Conservation (phyloP, 768 basidiomycete genomes). For the Amanita rubescens region DNA sequence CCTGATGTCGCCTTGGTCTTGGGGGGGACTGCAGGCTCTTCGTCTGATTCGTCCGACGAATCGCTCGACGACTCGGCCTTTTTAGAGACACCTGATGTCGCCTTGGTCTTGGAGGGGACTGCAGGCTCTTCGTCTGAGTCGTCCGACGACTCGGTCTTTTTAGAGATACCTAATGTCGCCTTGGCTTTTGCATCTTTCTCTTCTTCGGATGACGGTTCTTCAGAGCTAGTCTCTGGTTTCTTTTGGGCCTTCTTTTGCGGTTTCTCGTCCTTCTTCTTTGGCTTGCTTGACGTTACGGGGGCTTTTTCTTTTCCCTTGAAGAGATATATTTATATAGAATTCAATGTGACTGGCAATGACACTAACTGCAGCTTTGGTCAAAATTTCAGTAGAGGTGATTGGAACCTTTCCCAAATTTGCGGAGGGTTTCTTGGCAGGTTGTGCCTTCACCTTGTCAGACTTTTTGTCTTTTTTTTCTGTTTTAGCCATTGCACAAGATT, state of each 20-base stretch:
- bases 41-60: conserved; percentile 9
- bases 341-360: not conserved
- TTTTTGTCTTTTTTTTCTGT: conserved; percentile 41
- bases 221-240: not conserved
- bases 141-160: conserved; percentile 6
- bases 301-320: conserved; percentile 8
- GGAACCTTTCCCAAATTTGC: conserved; percentile 11
- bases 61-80: not conserved
- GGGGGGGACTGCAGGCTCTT: conserved; percentile 13
- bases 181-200: conserved; percentile 21
- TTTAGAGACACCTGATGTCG: no score
- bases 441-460: conserved; percentile 21
- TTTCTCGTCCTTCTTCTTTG: conserved; percentile 25
- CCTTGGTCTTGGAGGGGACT: conserved; percentile 9
- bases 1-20: conserved; percentile 7
- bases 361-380: conserved; percentile 18
- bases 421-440: conserved; percentile 21
- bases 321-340: conserved; percentile 4
- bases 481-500: conserved; percentile 34
- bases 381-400: conserved; percentile 17
- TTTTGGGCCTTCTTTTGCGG: conserved; percentile 12
- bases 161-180: not conserved
- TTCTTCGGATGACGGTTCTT: conserved; percentile 19
- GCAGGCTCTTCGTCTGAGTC: conserved; percentile 12
- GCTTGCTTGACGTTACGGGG: conserved; percentile 11